Evolutionary conservation across 2,329 filamentous ascomycete species (phyloP), one percentile per base, ranked within the genome.

Genomic region (Aspergillus ruber): DNA sequence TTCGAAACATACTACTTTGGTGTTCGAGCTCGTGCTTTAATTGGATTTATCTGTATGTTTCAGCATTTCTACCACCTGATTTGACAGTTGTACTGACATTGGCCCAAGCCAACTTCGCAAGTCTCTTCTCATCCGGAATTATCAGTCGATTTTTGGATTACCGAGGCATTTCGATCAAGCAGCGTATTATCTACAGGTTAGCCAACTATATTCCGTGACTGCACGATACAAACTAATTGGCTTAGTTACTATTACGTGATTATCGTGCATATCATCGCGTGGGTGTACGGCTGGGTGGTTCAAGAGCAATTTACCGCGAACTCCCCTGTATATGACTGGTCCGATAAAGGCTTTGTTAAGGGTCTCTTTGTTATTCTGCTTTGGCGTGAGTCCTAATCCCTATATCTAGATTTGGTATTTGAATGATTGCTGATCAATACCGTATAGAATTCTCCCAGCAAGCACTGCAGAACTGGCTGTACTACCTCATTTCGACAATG

Each of bases 381-480:
- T 0, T 77, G 74, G 75, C 61, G 69, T 57, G 40, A 47, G 56
- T 44, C 10, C 12, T 10, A n/a, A 12, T 3, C 18, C 18, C 10
- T 2, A 13, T 2, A 6, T 29, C 3, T 3, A 29, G 7, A 35
- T 17, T 8, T 35, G 6, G 3, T 8, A 9, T 35, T 7, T 4
- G 1, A 1, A 5, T 6, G 3, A 40, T 23, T n/a, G 25, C 53
- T 54, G 36, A 55, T 21, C 15, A 4, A 12, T 10, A 3, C 15
- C 10, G 18, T 40, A 27, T 20, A 58, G 56, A 59, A 45, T 79
- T 79, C 52, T 65, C 76, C 2, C 66, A 75, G 2, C 77, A 81
- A 55, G 66, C 74, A 0, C 57, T 79, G 17, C 77, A 80, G 56
- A 80, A 79, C 46, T 80, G 75, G 74, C 64, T 80, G 1, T 80